Evolutionary conservation across 208 protist species (phyloP).

Genomic region (Acanthamoeba quina): DNA sequence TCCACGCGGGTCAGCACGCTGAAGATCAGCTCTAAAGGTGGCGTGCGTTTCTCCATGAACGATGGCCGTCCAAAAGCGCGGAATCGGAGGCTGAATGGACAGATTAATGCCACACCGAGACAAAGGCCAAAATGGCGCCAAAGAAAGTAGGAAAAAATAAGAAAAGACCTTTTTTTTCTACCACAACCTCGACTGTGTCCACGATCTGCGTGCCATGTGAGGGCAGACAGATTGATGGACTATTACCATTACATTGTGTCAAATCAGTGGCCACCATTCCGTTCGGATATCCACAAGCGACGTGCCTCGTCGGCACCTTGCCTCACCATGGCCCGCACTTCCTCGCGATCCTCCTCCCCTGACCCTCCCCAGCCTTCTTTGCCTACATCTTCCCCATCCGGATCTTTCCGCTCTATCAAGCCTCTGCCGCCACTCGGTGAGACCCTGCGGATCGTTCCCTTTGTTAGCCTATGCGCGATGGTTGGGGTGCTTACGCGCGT

Average conservation of each 20-base stretch:
- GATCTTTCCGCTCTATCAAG: neutral
- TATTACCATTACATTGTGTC: slow-evolving; percentile 7
- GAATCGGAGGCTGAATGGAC: neutral
- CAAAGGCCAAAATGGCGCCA: slow-evolving; percentile 2
- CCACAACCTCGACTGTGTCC: neutral
- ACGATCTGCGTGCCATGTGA: neutral
- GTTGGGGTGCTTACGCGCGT: slow-evolving; percentile 49
- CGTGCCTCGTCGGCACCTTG: slow-evolving; percentile 6
- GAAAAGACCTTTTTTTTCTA: neutral
- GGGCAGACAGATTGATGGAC: neutral
- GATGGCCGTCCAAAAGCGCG: neutral
- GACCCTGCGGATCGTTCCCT: slow-evolving; percentile 16
- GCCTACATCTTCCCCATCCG: neutral
- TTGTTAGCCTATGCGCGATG: slow-evolving; percentile 40
- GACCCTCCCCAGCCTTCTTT: neutral
- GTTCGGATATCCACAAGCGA: neutral
- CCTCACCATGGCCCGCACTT: neutral
- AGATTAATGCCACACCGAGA: neutral
- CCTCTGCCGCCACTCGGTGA: slow-evolving; percentile 30
- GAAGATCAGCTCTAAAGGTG: neutral
- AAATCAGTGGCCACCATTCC: neutral
- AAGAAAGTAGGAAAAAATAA: neutral
- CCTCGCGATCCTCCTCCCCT: neutral
- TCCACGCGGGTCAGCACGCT: neutral
- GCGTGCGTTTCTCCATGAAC: neutral